These are phyloP conservation scores for Periconia digitata DNA, from an alignment of 2,329 filamentous ascomycete species.

Conservation along the genomic window DNA sequence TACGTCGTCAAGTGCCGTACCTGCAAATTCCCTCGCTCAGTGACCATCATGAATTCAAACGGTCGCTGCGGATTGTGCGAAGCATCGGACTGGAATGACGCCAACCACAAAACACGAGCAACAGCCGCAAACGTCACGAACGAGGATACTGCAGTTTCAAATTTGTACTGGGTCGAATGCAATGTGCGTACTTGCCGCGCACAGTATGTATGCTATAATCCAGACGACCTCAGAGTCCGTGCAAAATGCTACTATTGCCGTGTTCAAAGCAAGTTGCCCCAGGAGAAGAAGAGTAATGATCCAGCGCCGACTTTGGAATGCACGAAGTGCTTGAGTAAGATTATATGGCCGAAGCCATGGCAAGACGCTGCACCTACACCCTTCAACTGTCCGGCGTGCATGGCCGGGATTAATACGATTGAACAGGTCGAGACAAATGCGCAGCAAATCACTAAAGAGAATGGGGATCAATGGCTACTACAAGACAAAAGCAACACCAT, in stretches of 20 bases:
- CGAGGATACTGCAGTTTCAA: constrained; percentile 34
- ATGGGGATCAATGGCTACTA: constrained; percentile 50
- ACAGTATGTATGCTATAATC: constrained; percentile 55
- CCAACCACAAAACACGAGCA: constrained; percentile 22
- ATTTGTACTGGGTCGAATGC: constrained; percentile 54
- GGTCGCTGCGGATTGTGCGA: constrained; percentile 49
- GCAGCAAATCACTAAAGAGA: constrained; percentile 43
- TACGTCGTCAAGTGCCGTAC: constrained; percentile 45
- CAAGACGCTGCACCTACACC: constrained; percentile 30
- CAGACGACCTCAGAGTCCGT: constrained; percentile 44
- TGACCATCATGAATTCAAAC: constrained; percentile 50
- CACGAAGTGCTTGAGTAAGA: constrained; percentile 46
- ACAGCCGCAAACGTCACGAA: constrained; percentile 29
- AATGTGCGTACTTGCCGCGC: constrained; percentile 46
- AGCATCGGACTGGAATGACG: constrained; percentile 12
- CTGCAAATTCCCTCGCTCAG: constrained; percentile 52
- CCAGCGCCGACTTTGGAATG: constrained; percentile 51
- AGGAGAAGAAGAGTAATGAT: constrained; percentile 4
- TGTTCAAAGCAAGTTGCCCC: constrained; percentile 5
- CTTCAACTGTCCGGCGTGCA: constrained; percentile 50
- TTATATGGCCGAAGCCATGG: constrained; percentile 53
- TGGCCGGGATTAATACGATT: constrained; percentile 38
- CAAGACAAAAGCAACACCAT: constrained; percentile 43
- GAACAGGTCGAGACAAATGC: constrained; percentile 44
- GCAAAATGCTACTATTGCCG: constrained; percentile 56